Evolutionary conservation across 352 stramenopile species (phyloP).

Genomic region (Globisporangium camurandrum): DNA sequence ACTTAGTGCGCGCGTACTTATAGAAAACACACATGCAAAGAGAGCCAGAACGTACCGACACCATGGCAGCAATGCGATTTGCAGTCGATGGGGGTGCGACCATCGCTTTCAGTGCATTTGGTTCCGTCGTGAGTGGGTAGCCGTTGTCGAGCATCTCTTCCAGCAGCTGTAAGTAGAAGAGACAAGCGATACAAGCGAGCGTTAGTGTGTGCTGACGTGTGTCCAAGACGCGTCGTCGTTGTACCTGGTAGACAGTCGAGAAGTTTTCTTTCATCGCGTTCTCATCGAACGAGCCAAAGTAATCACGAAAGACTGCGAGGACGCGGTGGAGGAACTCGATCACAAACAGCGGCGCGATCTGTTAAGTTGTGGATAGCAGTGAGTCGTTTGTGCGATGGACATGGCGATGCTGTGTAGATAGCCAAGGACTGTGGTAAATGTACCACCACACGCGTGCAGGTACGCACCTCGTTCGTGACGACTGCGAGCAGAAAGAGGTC

Average conservation of each 20-base stretch:
- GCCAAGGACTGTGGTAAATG: background rate
- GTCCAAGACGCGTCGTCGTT: background rate
- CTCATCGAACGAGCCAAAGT: slow-evolving; percentile 96
- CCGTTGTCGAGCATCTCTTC: slow-evolving; percentile 98
- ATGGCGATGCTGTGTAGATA: too few species aligned
- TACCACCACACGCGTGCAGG: background rate
- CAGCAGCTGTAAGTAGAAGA: slow-evolving; percentile 41
- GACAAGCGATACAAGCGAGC: background rate
- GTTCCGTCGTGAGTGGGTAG: slow-evolving; percentile 95
- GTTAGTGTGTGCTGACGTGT: background rate
- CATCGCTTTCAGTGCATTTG: slow-evolving; percentile 96
- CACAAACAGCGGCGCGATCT: slow-evolving; percentile 84
- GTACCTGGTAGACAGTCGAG: slow-evolving; percentile 91
- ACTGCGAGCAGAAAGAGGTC: slow-evolving; percentile 94
- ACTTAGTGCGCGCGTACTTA: background rate
- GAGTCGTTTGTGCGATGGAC: background rate
- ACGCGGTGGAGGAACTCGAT: slow-evolving; percentile 97
- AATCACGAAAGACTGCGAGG: slow-evolving; percentile 94
- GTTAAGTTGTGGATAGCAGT: slow-evolving; percentile 3
- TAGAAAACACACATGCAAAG: background rate
- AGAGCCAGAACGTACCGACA: slow-evolving; percentile 33
- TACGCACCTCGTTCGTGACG: slow-evolving; percentile 88
- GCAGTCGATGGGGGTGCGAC: slow-evolving; percentile 93
- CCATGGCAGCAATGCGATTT: slow-evolving; percentile 81
- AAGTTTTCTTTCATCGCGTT: slow-evolving; percentile 98